Conservation (phyloP, 805 yeast species). For the Barnettozyma vustinii region DNA sequence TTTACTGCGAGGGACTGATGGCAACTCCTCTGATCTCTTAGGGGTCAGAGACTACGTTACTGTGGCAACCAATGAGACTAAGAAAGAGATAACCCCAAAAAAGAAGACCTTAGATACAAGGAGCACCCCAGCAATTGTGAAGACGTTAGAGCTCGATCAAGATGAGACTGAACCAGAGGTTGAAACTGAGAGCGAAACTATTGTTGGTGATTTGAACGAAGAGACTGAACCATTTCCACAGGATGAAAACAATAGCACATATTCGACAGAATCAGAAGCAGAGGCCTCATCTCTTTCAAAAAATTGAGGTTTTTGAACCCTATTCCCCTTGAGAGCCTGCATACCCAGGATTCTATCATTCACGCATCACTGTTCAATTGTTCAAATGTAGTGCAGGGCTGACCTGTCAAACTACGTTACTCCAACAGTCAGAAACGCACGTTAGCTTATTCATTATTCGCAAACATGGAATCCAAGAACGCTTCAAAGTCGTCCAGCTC, state of each 20-base stretch:
- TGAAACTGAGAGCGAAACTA: slow-evolving; percentile 4
- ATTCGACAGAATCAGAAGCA: neutral
- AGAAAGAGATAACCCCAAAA: neutral
- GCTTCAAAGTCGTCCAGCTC: neutral
- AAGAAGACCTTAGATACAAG: neutral
- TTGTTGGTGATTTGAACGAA: neutral
- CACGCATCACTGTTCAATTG: neutral
- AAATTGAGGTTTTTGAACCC: too few species aligned
- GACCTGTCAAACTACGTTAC: neutral
- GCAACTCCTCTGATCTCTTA: neutral
- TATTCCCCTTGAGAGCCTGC: too few species aligned
- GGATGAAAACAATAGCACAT: neutral
- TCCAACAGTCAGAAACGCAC: neutral
- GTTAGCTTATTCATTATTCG: too few species aligned
- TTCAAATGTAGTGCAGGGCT: neutral
- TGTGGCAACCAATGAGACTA: neutral
- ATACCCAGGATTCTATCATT: neutral
- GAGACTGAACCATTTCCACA: neutral
- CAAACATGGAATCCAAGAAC: neutral
- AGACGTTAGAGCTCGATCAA: slow-evolving; percentile 1
- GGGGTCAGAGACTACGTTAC: slow-evolving; percentile 3
- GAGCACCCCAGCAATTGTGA: neutral
- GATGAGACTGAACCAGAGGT: slow-evolving; percentile 1
- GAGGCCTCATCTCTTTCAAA: neutral
- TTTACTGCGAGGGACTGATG: slow-evolving; percentile 20